Evolutionary conservation across 192 early-diverging fungal species (phyloP).

Genomic region (Entomortierella chlamydospora): DNA sequence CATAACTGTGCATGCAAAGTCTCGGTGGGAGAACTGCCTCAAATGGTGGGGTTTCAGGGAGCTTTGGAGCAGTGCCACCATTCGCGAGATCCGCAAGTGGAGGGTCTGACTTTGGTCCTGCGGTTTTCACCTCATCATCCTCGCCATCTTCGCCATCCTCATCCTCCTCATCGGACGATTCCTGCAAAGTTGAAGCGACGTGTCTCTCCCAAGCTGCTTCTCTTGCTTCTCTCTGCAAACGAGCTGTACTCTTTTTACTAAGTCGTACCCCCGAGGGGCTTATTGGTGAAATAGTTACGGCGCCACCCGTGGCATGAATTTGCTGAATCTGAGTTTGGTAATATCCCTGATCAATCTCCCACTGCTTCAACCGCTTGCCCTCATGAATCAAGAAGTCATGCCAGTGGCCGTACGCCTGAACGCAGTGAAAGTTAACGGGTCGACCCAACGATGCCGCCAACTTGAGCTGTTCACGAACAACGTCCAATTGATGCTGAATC

Average conservation of each 20-base stretch:
- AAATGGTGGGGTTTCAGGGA: not conserved
- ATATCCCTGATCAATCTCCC: constrained; percentile 23
- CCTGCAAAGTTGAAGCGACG: constrained; percentile 48
- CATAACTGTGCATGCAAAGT: constrained; percentile 90
- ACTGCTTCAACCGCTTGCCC: constrained; percentile 39
- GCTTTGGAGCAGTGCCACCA: not conserved
- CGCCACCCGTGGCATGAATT: constrained; percentile 21
- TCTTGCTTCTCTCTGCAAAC: constrained; percentile 31
- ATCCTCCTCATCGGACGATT: constrained; percentile 49
- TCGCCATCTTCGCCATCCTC: constrained; percentile 50
- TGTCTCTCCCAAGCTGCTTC: constrained; percentile 49
- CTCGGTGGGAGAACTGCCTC: constrained; percentile 66
- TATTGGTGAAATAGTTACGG: not conserved
- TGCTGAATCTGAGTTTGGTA: constrained; percentile 20
- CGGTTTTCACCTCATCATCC: constrained; percentile 9
- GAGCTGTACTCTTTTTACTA: constrained; percentile 25
- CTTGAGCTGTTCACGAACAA: constrained; percentile 76
- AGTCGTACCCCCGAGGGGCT: constrained; percentile 12
- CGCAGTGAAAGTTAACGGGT: constrained; percentile 82
- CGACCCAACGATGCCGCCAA: constrained; percentile 74
- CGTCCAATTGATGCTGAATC: constrained; percentile 58
- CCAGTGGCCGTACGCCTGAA: constrained; percentile 77
- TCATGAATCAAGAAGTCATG: constrained; percentile 58
- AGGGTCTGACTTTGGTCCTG: not conserved
- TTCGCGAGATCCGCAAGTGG: not conserved